phyloP scores from a whole-genome alignment of 1,139 yeast species.

The Groenewaldozyma sp. region DNA sequence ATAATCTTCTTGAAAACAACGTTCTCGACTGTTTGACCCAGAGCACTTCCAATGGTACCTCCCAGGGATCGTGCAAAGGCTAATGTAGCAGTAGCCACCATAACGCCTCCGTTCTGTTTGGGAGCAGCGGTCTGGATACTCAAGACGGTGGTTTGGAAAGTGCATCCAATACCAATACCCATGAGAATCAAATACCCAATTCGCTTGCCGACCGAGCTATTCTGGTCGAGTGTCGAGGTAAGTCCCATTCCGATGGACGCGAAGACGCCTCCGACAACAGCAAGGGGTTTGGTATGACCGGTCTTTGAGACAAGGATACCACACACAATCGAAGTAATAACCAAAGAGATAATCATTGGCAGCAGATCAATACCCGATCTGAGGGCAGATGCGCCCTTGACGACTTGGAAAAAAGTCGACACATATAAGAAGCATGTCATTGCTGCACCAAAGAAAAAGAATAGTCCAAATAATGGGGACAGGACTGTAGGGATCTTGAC shows the following conservation, averaged over 20 bases:
- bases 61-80: constrained; percentile 42
- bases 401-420: constrained; percentile 50
- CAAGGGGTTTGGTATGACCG: constrained; percentile 40
- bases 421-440: constrained; percentile 38
- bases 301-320: constrained; percentile 42
- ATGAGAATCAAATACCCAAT: constrained; percentile 46
- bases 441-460: constrained; percentile 38
- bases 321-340: constrained; percentile 38
- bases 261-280: constrained; percentile 30
- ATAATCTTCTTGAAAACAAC: constrained; percentile 34
- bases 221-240: constrained; percentile 33
- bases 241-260: constrained; percentile 43
- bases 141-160: constrained; percentile 43
- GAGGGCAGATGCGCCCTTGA: constrained; percentile 40
- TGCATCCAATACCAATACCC: constrained; percentile 46
- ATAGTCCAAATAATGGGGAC: constrained; percentile 34
- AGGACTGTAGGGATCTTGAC: constrained; percentile 32
- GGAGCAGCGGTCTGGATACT: constrained; percentile 45
- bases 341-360: constrained; percentile 45
- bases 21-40: constrained; percentile 42
- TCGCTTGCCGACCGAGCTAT: constrained; percentile 32
- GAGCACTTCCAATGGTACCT: constrained; percentile 40
- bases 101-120: constrained; percentile 40
- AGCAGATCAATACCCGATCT: constrained; percentile 50
- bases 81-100: constrained; percentile 41